Evolutionary conservation across 2,329 filamentous ascomycete species (phyloP), one percentile per base, ranked within the genome.

Genomic region (Fusarium bactridioides): DNA sequence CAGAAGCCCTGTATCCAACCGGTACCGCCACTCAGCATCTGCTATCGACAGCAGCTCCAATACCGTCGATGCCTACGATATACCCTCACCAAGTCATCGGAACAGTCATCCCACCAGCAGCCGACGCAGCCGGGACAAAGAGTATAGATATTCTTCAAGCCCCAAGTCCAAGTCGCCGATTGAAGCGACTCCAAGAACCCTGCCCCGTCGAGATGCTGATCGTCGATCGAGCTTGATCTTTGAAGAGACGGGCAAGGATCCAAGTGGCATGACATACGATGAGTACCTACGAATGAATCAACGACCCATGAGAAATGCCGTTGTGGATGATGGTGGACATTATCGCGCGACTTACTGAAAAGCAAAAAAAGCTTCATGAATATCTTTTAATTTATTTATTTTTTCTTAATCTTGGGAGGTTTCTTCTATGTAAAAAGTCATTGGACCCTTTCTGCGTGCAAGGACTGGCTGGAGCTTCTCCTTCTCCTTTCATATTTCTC

Each of bases 111-210:
- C 69, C 4, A 54, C 55, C 23, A 59, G 69, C 56, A 50, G 72
- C 21, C 64, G 72, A 38, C 70, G 76, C 19, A 72, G 35, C 27
- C 69, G 79, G 19, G 76, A 77, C 27, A 77, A 79, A 13, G 76
- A 78, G 6, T 79, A 79, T 44, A 70, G 78, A 18, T 74, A 74
- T 43, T 76, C 78, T 27, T 79, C 80, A 50, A 70, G 75, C 11
- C 75, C 78, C 9, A 72, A 65, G 11, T 45, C 72, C 15, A 74
- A 60, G 47, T 45, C 60, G 3, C 44, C 64, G 9, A 33, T 47
- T 19, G 74, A 76, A 29, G 37, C 64, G 15, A 70, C 74, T n/a
- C 76, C 76, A 10, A 65, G 76, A 16, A 63, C 53, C 10, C 25
- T 70, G 2, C 68, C 69, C 11, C 67, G 73, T 9, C 55, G 61